Evolutionary conservation across 768 basidiomycete species (phyloP).

Genomic region (Mycena latifolia): DNA sequence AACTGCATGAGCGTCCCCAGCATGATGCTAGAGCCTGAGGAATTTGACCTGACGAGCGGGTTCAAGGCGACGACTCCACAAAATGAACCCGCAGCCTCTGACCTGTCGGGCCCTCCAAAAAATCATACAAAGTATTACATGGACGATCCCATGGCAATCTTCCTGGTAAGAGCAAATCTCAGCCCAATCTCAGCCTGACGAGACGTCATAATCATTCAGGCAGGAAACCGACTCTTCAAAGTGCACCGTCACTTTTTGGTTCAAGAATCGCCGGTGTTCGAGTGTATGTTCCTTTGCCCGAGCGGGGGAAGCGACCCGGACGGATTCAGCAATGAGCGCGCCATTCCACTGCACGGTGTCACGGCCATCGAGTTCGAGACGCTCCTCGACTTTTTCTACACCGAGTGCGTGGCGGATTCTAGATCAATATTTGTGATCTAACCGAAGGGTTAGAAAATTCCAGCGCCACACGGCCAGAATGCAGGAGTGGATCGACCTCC

Average conservation of each 20-base stretch:
- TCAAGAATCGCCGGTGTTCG: conserved; percentile 53
- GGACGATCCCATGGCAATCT: conserved; percentile 37
- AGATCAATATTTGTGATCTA: not conserved
- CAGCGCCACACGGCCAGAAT: conserved; percentile 21
- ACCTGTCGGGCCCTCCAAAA: not conserved
- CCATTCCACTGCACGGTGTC: conserved; percentile 50
- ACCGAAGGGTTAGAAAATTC: conserved; percentile 17
- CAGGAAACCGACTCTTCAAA: conserved; percentile 52
- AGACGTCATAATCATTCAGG: conserved; percentile 40
- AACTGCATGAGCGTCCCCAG: not conserved
- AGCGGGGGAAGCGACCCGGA: conserved; percentile 40
- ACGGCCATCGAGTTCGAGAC: conserved; percentile 50
- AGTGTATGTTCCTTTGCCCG: conserved; percentile 50
- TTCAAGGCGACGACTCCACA: not conserved
- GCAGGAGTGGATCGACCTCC: conserved; percentile 52
- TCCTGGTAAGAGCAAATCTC: conserved; percentile 30
- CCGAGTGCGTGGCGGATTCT: conserved; percentile 42
- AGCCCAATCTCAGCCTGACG: not conserved
- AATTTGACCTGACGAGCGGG: too few relatives aligned
- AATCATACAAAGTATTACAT: conserved; percentile 35
- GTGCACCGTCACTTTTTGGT: conserved; percentile 55
- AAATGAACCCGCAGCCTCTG: not conserved
- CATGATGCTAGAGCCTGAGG: too few relatives aligned
- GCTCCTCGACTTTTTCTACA: conserved; percentile 54
- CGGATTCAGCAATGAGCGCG: conserved; percentile 46